Conservation (phyloP, 305 asterid species). For the Solanum hybrid region DNA sequence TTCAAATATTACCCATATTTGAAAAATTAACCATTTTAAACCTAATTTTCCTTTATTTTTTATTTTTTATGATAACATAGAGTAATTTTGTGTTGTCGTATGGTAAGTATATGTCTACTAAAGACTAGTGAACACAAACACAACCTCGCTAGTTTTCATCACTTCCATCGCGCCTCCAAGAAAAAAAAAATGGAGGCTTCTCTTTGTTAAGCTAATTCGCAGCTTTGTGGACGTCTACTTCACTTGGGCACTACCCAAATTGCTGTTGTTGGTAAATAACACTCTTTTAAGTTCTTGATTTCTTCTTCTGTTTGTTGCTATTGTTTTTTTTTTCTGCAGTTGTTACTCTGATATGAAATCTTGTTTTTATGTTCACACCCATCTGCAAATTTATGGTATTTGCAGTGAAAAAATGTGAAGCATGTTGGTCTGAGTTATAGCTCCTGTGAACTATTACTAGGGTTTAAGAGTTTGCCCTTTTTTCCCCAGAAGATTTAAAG, state of each 20-base stretch:
- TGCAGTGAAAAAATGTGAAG: not conserved
- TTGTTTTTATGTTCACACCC: not conserved
- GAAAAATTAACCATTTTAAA: not conserved
- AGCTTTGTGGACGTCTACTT: not conserved
- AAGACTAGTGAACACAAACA: not conserved
- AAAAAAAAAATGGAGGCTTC: not conserved
- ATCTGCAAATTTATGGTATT: not conserved
- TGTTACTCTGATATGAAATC: not conserved
- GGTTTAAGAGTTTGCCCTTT: not conserved
- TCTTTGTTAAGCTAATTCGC: not conserved
- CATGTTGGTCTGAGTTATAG: not conserved
- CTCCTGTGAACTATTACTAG: not conserved
- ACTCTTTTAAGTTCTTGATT: not conserved
- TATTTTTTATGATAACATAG: not conserved
- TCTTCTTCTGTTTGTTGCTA: not conserved
- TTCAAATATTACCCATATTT: not conserved
- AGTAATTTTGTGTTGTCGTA: not conserved
- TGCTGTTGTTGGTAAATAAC: not conserved
- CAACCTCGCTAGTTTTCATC: not conserved
- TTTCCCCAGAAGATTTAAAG: not conserved
- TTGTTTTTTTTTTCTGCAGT: not conserved
- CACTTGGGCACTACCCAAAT: not conserved
- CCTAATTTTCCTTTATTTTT: not conserved
- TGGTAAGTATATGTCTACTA: not conserved
- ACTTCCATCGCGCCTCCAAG: not conserved